Conservation (phyloP, 352 stramenopile species). For the Phytophthora boehmeriae region DNA sequence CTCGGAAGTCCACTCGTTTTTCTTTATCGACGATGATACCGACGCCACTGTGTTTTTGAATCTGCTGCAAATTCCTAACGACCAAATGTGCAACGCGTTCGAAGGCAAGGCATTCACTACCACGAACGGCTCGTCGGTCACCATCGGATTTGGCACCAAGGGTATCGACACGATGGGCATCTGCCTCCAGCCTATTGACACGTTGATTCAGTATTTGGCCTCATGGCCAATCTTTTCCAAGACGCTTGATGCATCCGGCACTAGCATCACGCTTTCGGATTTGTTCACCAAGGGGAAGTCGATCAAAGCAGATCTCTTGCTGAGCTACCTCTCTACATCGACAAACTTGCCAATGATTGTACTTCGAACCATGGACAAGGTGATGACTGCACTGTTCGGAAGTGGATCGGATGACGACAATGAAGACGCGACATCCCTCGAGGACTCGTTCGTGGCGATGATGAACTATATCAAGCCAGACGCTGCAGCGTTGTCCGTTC, state of each 20-base stretch:
- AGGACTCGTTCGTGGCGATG: constrained; percentile 1
- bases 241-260: constrained; percentile 10
- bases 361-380: constrained; percentile 16
- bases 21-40: constrained; percentile 3
- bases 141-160: constrained; percentile 38
- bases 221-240: constrained; percentile 38
- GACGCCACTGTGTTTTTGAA: not conserved
- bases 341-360: constrained; percentile 35
- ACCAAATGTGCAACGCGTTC: constrained; percentile 54
- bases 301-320: constrained; percentile 25
- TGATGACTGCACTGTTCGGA: constrained; percentile 1
- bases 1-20: constrained; percentile 36
- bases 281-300: constrained; percentile 50
- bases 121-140: constrained; percentile 22
- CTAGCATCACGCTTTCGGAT: constrained; percentile 32
- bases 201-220: constrained; percentile 36
- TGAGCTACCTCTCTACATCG: constrained; percentile 26
- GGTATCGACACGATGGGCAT: constrained; percentile 39
- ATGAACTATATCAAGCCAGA: not conserved
- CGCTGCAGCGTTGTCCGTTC: constrained; percentile 22
- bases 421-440: not conserved
- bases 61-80: constrained; percentile 48
- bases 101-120: constrained; percentile 43
- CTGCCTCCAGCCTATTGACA: constrained; percentile 48
- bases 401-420: not conserved